Percentiles rank a stretch among this genome's conserved stretches.
These are phyloP conservation scores for Scenedesmus sp. DNA, from an alignment of 163 green algal species.

Conservation along the genomic window DNA sequence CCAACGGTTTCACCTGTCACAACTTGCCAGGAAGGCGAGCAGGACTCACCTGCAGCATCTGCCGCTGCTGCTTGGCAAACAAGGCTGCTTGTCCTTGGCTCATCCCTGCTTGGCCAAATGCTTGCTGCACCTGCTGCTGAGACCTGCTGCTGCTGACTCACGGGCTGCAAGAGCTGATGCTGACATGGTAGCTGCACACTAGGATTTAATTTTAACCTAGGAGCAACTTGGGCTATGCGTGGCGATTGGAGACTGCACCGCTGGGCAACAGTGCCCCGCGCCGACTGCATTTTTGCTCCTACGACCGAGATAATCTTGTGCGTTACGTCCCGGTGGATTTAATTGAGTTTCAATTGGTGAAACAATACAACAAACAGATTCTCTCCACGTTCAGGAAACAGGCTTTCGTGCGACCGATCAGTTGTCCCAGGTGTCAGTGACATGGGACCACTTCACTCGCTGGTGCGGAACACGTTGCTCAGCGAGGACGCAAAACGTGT, in stretches of 20 bases:
- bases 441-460: neutral
- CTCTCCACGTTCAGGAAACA: neutral
- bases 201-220: neutral
- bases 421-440: slow-evolving; percentile 1
- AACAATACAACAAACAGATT: neutral
- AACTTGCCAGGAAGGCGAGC: neutral
- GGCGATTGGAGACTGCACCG: slow-evolving; percentile 8
- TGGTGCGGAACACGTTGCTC: neutral
- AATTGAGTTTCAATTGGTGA: neutral
- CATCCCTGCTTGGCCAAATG: neutral
- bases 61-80: slow-evolving; percentile 48
- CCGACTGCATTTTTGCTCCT: slow-evolving; percentile 13
- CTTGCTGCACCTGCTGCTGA: slow-evolving; percentile 21
- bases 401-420: neutral
- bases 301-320: neutral
- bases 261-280: slow-evolving; percentile 10
- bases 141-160: slow-evolving; percentile 1
- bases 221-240: neutral
- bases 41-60: slow-evolving; percentile 44
- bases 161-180: neutral
- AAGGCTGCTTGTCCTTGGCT: neutral
- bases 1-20: neutral
- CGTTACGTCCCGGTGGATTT: neutral
- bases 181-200: neutral
- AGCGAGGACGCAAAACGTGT: neutral